Percentiles rank a stretch among this genome's conserved stretches.
phyloP scores from a whole-genome alignment of 2,329 filamentous ascomycete genomes.

The Fusarium nematophilum region DNA sequence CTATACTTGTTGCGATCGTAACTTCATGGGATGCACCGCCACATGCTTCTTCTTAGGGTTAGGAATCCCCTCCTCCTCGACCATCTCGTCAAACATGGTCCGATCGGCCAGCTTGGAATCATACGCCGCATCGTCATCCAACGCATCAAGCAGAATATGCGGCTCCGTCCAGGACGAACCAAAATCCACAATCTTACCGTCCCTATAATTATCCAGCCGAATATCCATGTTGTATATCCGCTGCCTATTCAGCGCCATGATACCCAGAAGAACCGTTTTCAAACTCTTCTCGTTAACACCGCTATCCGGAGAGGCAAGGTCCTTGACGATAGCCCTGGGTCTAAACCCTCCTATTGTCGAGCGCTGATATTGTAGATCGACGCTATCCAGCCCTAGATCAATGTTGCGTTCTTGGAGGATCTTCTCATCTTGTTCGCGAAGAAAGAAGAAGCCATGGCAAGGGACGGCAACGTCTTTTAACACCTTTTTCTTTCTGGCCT shows the following conservation, averaged over 20 bases:
- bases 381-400: constrained; percentile 16
- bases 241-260: constrained; percentile 15
- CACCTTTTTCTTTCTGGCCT: neutral
- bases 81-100: constrained; percentile 29
- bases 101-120: constrained; percentile 19
- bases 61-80: constrained; percentile 22
- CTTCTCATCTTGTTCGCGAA: constrained; percentile 14
- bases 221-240: constrained; percentile 30
- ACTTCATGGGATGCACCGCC: constrained; percentile 10
- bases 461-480: constrained; percentile 5
- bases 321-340: constrained; percentile 29
- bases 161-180: constrained; percentile 35
- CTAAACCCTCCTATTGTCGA: constrained; percentile 19
- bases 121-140: neutral
- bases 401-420: constrained; percentile 3
- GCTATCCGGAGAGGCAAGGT: constrained; percentile 16
- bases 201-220: constrained; percentile 24
- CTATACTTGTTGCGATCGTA: neutral
- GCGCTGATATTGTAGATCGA: constrained; percentile 20
- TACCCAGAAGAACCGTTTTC: neutral
- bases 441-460: constrained; percentile 27
- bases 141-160: constrained; percentile 20
- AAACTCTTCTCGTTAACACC: constrained; percentile 12
- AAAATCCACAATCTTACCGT: constrained; percentile 29
- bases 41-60: neutral